phyloP scores from a whole-genome alignment of 1,139 yeast genomes.

The Geotrichum cucujoidarum region DNA sequence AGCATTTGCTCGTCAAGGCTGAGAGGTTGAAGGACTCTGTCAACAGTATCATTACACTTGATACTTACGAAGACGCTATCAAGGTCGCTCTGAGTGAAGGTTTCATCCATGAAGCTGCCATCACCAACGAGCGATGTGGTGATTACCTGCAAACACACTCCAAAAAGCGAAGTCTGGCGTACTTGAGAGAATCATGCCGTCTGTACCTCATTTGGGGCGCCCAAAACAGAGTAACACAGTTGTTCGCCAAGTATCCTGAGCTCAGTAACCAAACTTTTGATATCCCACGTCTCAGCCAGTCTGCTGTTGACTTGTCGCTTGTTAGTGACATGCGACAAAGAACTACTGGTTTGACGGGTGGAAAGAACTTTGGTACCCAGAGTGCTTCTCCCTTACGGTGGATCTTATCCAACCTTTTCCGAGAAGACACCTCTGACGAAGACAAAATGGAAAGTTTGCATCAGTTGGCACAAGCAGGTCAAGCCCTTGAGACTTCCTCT shows the following conservation, averaged over 20 bases:
- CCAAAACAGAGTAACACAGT: slow-evolving; percentile 29
- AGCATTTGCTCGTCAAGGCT: slow-evolving; percentile 39
- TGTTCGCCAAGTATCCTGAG: slow-evolving; percentile 27
- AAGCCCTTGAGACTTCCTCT: slow-evolving; percentile 1
- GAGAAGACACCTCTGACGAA: slow-evolving; percentile 24
- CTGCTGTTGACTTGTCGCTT: slow-evolving; percentile 6
- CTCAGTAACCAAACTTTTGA: slow-evolving; percentile 23
- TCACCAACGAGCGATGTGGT: slow-evolving; percentile 46
- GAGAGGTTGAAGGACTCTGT: slow-evolving; percentile 29
- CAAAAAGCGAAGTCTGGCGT: slow-evolving; percentile 29
- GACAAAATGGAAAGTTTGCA: slow-evolving; percentile 10
- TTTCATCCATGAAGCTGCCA: slow-evolving; percentile 42
- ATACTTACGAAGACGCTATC: slow-evolving; percentile 47
- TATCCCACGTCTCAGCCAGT: slow-evolving; percentile 23
- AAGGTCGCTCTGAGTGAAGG: slow-evolving; percentile 38
- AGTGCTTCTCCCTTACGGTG: slow-evolving; percentile 30
- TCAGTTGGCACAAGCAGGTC: slow-evolving; percentile 9
- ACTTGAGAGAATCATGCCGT: slow-evolving; percentile 32
- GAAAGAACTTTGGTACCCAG: slow-evolving; percentile 9
- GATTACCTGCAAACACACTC: slow-evolving; percentile 42
- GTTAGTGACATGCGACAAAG: slow-evolving; percentile 5
- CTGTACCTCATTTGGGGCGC: slow-evolving; percentile 37
- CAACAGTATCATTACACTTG: slow-evolving; percentile 42
- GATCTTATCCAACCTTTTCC: slow-evolving; percentile 31
- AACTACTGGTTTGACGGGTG: slow-evolving; percentile 1